These are phyloP conservation scores for Juncus effusus DNA, from an alignment of 176 grass and related monocot genomes.

Conservation along the genomic window DNA sequence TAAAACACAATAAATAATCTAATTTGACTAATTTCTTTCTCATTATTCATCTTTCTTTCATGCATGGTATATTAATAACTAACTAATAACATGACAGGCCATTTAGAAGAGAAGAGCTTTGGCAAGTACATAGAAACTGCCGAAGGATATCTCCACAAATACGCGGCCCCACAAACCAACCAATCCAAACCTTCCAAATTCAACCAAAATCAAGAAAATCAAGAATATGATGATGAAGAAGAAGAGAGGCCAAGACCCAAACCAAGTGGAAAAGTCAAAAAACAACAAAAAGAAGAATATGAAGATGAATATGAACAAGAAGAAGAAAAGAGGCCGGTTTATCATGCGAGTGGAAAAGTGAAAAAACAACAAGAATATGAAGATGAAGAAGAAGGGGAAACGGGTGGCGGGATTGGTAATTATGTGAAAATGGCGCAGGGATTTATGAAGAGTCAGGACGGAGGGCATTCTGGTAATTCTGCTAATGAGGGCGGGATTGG, in stretches of 20 bases:
- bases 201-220: background rate
- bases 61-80: background rate
- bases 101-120: conserved; percentile 23
- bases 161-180: conserved; percentile 7
- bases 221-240: conserved; percentile 1
- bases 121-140: conserved; percentile 27
- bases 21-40: background rate
- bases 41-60: too few species aligned
- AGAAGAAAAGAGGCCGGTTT: background rate
- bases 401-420: conserved; percentile 1
- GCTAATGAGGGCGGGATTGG: conserved; percentile 40
- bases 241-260: background rate
- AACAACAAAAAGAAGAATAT: conserved; percentile 13
- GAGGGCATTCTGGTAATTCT: conserved; percentile 32
- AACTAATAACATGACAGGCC: background rate
- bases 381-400: conserved; percentile 38
- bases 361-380: conserved; percentile 25
- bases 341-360: conserved; percentile 10
- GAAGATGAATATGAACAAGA: conserved; percentile 14
- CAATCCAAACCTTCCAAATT: too few species aligned
- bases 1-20: background rate
- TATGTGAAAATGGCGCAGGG: conserved; percentile 74
- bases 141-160: conserved; percentile 24
- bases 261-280: conserved; percentile 8
- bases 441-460: conserved; percentile 60